These are phyloP conservation scores for Talaromyces sp. DNA, from an alignment of 2,329 filamentous ascomycete species.

Conservation along the genomic window DNA sequence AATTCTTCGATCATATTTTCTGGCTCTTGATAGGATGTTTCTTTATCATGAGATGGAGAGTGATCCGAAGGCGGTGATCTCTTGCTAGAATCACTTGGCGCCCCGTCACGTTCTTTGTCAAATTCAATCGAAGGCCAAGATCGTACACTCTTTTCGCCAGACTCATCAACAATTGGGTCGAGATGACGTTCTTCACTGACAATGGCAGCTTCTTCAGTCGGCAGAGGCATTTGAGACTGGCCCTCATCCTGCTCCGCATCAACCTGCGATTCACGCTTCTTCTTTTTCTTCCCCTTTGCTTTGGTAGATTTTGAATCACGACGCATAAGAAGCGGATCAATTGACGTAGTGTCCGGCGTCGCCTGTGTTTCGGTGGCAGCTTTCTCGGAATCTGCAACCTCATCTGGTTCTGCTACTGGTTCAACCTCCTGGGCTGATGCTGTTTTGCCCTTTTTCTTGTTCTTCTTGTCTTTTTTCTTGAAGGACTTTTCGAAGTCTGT, in stretches of 20 bases:
- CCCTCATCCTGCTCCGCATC: background rate
- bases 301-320: constrained; percentile 13
- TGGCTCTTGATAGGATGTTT: background rate
- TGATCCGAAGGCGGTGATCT: background rate
- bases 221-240: background rate
- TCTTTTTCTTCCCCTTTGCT: constrained; percentile 24
- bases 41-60: background rate
- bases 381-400: background rate
- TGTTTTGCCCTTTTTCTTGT: constrained; percentile 27
- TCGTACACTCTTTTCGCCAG: background rate
- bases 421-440: background rate
- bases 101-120: background rate
- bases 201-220: background rate
- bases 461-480: constrained; percentile 37
- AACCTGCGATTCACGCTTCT: constrained; percentile 16
- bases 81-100: background rate
- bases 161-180: background rate
- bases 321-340: background rate
- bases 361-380: background rate
- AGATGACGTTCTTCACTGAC: background rate
- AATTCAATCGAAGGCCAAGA: constrained; percentile 8
- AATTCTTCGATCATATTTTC: constrained; percentile 1
- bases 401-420: background rate
- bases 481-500: constrained; percentile 20
- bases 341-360: background rate